Evolutionary conservation across 1,284 basidiomycete genomes (phyloP).

Genomic region (Salmacisia buchloeana): DNA sequence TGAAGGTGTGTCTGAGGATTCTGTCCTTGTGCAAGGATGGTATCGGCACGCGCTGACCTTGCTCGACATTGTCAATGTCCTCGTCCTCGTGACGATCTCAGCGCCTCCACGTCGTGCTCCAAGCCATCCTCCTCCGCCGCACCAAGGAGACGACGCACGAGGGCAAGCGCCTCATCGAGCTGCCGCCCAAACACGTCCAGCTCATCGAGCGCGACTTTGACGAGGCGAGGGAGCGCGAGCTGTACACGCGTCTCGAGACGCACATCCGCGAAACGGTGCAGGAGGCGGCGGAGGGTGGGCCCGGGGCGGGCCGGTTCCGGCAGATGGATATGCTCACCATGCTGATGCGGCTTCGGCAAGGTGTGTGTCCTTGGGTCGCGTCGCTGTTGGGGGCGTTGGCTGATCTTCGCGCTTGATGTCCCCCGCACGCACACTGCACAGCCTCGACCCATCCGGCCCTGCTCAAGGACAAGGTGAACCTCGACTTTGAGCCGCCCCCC

Average conservation of each 20-base stretch:
- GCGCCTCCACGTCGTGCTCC: conserved; percentile 65
- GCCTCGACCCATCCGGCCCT: conserved; percentile 43
- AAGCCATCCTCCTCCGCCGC: conserved; percentile 82
- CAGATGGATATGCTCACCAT: conserved; percentile 81
- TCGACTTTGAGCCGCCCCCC: conserved; percentile 19
- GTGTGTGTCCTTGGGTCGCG: conserved; percentile 52
- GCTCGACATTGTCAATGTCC: conserved; percentile 54
- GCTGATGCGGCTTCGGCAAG: conserved; percentile 79
- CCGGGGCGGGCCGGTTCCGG: conserved; percentile 57
- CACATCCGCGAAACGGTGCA: conserved; percentile 68
- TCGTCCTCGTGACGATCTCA: neutral
- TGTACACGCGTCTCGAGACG: conserved; percentile 72
- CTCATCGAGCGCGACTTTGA: conserved; percentile 59
- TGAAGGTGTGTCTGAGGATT: conserved; percentile 30
- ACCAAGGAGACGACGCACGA: conserved; percentile 68
- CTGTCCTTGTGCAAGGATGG: conserved; percentile 7
- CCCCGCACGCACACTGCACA: neutral
- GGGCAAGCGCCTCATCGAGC: conserved; percentile 75
- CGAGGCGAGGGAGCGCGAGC: conserved; percentile 63
- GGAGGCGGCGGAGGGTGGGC: conserved; percentile 17
- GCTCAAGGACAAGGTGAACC: conserved; percentile 21
- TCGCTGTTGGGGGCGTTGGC: neutral
- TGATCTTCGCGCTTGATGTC: neutral
- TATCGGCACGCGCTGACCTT: conserved; percentile 61
- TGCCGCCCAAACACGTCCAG: conserved; percentile 70